Evolutionary conservation across 164 flowering plant genomes (phyloP).

Genomic region (Saururus chinensis): DNA sequence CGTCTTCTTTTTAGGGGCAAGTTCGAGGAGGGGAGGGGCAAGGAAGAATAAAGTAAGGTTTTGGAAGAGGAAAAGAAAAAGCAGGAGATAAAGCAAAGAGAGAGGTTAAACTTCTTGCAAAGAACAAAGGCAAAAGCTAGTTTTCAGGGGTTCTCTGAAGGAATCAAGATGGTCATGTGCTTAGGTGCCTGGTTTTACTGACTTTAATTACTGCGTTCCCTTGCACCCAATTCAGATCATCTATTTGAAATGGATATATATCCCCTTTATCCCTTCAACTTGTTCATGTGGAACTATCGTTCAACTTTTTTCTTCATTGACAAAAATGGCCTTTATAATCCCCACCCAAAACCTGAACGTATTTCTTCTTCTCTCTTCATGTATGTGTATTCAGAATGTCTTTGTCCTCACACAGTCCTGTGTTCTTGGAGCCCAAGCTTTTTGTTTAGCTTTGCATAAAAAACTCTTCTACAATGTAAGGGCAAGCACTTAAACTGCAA

Average conservation of each 20-base stretch:
- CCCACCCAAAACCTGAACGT: background rate
- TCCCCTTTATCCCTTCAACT: background rate
- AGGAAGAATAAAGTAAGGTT: conserved; percentile 57
- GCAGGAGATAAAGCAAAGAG: conserved; percentile 26
- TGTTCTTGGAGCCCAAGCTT: no score
- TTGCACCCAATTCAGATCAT: background rate
- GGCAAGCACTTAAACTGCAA: no score
- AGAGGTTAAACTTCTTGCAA: conserved; percentile 56
- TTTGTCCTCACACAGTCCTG: background rate
- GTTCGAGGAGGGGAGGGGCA: conserved; percentile 48
- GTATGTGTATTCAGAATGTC: background rate
- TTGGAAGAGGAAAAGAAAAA: conserved; percentile 24
- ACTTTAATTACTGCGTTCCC: background rate
- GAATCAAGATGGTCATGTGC: conserved; percentile 60
- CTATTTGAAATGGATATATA: background rate
- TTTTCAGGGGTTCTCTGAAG: conserved; percentile 15
- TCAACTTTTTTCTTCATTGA: background rate
- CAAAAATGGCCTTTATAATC: background rate
- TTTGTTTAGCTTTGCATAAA: no score
- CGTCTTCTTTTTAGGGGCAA: conserved; percentile 55
- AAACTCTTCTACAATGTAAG: no score
- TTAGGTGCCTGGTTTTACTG: conserved; percentile 19
- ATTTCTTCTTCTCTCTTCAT: background rate
- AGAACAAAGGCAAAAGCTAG: conserved; percentile 50
- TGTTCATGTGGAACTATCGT: background rate